Evolutionary conservation across 2,329 filamentous ascomycete species (phyloP), one percentile per base, ranked within the genome.

Genomic region (Talaromyces islandicus): DNA sequence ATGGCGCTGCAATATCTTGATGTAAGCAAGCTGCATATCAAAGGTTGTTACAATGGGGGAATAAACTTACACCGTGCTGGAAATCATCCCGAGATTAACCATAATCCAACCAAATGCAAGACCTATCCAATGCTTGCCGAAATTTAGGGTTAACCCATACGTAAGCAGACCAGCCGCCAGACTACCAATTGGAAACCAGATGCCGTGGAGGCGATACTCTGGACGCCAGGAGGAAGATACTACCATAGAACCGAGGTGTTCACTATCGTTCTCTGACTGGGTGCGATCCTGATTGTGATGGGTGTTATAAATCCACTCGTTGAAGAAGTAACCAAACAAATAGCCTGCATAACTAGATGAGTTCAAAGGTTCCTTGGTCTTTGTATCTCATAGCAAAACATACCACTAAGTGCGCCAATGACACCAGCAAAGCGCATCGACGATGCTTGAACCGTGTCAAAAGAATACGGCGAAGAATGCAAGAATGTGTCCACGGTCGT

Each of bases 91-190:
- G 11, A 70, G 65, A 50, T 73, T 73, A 9, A 75, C 72, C 67
- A 75, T 69, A 7, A 69, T 62, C 73, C 73, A 75, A 3, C 73
- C 73, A 60, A 75, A 70, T 0, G 70, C 73, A 30, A 75, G 63
- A 0, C 73, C 73, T 24, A 75, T 67, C 73, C 73, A 75, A 56
- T 69, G 69, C 41, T 71, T 72, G 9, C 62, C 63, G 50, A 69
- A 73, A 38, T 74, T 62, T 21, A 75, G 64, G 0, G 73, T 74
- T 5, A 74, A 58, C 0, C 73, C 73, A 35, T 74, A 74, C 0
- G 69, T 70, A 1, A 75, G 60, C 0, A 75, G 67, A 2, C 73
- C 73, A 17, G 60, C 62, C 1, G 65, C 68, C 68, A 74, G 68
- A 57, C 67, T 68, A 10, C 56, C 60, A 19, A 73, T 64, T 0